These are phyloP conservation scores for Vickermania ingenoplastis DNA, from an alignment of 208 protist species.

Conservation along the genomic window DNA sequence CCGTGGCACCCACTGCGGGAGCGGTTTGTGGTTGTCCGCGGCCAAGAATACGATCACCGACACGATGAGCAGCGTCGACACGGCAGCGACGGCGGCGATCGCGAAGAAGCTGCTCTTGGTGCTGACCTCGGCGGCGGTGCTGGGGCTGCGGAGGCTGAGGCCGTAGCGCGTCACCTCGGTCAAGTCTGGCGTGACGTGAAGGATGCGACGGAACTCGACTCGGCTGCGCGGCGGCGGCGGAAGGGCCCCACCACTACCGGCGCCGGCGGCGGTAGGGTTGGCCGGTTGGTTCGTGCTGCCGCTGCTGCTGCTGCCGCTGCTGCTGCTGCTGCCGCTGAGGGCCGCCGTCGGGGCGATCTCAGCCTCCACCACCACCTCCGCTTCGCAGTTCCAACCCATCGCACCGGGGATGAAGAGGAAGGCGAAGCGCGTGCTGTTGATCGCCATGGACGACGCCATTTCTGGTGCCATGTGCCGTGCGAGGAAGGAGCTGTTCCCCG, in stretches of 20 bases:
- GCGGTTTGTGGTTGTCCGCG: slow-evolving; percentile 63
- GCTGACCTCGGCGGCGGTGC: background rate
- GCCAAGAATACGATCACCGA: slow-evolving; percentile 59
- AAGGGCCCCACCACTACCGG: no score
- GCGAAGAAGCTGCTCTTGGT: slow-evolving; percentile 25
- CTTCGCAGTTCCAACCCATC: slow-evolving; percentile 28
- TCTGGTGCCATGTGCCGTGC: slow-evolving; percentile 10
- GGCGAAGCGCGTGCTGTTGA: slow-evolving; percentile 11
- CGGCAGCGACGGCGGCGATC: slow-evolving; percentile 37
- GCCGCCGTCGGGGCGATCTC: slow-evolving; percentile 12
- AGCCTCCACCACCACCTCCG: slow-evolving; percentile 53
- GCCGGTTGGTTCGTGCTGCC: no score
- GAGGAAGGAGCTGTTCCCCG: slow-evolving; percentile 35
- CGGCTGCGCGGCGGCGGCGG: slow-evolving; percentile 14
- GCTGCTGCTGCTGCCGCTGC: no score
- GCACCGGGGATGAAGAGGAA: slow-evolving; percentile 73
- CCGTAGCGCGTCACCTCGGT: slow-evolving; percentile 67
- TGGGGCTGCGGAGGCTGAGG: slow-evolving; percentile 8
- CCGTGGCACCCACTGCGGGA: slow-evolving; percentile 75
- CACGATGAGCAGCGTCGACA: slow-evolving; percentile 40
- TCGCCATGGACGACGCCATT: slow-evolving; percentile 12
- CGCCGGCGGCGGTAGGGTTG: no score
- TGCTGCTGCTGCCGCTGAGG: no score
- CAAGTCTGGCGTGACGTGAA: slow-evolving; percentile 63
- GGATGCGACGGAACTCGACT: slow-evolving; percentile 41